Evolutionary conservation across 225 moss, liverwort and hornwort species (phyloP).

Genomic region (Polytrichum formosum): DNA sequence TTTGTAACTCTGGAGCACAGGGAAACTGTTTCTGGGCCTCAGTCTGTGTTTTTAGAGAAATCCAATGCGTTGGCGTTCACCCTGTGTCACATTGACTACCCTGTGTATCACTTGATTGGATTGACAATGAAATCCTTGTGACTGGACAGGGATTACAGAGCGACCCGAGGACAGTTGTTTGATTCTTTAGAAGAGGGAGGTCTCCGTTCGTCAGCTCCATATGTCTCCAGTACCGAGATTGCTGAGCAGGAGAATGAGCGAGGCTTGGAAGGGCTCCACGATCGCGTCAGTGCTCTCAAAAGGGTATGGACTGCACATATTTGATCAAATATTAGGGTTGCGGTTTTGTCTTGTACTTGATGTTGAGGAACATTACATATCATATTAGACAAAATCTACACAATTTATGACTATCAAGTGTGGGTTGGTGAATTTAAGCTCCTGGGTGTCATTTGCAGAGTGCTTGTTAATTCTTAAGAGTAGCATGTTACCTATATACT

Average conservation of each 20-base stretch:
- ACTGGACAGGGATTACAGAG: conserved; percentile 54
- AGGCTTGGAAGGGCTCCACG: conserved; percentile 53
- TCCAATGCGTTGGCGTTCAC: no score
- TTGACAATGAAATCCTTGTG: not conserved
- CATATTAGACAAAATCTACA: not conserved
- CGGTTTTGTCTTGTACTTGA: no score
- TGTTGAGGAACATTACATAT: no score
- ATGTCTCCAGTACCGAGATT: conserved; percentile 47
- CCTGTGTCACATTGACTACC: no score
- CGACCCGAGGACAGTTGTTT: conserved; percentile 53
- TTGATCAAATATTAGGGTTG: no score
- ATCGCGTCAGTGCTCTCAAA: conserved; percentile 56
- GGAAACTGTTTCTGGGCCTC: no score
- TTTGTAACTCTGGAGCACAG: not conserved
- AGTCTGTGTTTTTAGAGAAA: no score
- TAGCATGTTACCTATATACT: no score
- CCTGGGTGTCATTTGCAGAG: no score
- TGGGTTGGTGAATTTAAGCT: no score
- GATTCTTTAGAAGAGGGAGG: conserved; percentile 61
- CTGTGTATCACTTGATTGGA: not conserved
- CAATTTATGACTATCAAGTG: no score
- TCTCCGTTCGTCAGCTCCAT: conserved; percentile 44
- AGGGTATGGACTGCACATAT: conserved; percentile 23
- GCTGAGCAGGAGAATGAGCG: conserved; percentile 70
- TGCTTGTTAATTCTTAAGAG: no score